Evolutionary conservation across 2,329 filamentous ascomycete genomes (phyloP), one percentile per base, ranked within the genome.

Genomic region (Cephalotrichum gorgonifer): DNA sequence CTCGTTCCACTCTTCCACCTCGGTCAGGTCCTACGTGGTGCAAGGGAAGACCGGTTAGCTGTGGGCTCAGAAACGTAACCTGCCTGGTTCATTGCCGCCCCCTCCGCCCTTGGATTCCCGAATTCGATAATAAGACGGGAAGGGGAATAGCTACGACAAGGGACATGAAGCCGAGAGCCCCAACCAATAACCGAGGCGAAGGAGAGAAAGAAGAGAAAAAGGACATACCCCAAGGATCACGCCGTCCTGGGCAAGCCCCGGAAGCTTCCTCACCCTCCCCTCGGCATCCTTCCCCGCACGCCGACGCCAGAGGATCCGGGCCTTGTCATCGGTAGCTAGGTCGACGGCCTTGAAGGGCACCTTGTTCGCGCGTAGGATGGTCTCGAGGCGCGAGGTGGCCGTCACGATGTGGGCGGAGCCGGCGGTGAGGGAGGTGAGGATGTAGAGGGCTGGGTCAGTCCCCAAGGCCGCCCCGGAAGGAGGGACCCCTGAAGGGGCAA

Each of bases 1-100:
- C 65, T 98, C 93, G 71, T 98, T 98, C 93, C 91, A 97, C 64
- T 98, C 93, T 68, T 98, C 93, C 54, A 97, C 81, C 66, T 97
- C 85, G 54, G 91, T 85, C 45, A 96, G 76, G 64, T 96, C 93
- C 90, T 96, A 52, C 4, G 27, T 3, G 33, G n/a, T 6, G 45
- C 9, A 41, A 44, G 22, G 28, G n/a, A 31, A n/a, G 9, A 20
- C 15, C n/a, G 20, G 38, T 43, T 43, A 27, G 33, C 47, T n/a
- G 15, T 9, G 8, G 30, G n/a, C n/a, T 25, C 22, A 17, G 35
- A 7, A 22, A 26, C 33, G 9, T 14, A 33, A 5, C n/a, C n/a
- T n/a, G n/a, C n/a, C n/a, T 44, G 15, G 15, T 26, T 44, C n/a
- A 20, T 5, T 17, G 7, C 39, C 33, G 7, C 33, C 33, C 7